Evolutionary conservation across 306 rosid species (phyloP), one percentile per base, ranked within the genome.

Genomic region (Medicago arabica): DNA sequence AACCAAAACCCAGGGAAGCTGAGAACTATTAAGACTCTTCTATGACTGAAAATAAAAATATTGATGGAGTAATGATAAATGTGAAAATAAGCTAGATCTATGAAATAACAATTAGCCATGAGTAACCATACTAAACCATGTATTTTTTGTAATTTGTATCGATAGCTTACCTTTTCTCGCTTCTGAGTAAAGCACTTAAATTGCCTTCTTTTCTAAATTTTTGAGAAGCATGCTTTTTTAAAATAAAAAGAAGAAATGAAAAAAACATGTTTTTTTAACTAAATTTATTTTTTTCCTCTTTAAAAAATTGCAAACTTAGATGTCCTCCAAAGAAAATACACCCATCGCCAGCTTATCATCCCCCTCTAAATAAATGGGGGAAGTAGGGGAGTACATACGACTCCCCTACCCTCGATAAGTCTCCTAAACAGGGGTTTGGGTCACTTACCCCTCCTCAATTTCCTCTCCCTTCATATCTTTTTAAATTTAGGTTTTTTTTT

Each of bases 31-130:
- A 59, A 57, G 43, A 58, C 34, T 13, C 69, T 4, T 14, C 21
- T 17, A 9, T 34, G 18, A 43, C 54, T 64, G 25, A 64, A 36
- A 43, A 28, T 34, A 19, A 75, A 65, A 77, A 17, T 16, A 39
- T 75, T 47, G 65, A 31, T 57, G 25, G 40, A 75, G 73, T 28
- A 60, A 60, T 2, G 17, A 28, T 60, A 49, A 60, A 40, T 47
- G 68, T 76, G 82, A 50, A 50, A 61, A 36, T 78, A 40, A 69
- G 70, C 18, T 19, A 46, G 75, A 59, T 69, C 51, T 44, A 69
- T 69, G 41, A 34, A 77, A 67, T 44, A 11, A 44, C 23, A 44
- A 31, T 55, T 36, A 55, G 38, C 17, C 60, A 10, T 23, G n/a
- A 76, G 58, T 41, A 40, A 66, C 47, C 53, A 57, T 55, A 40